These are phyloP conservation scores for Talaromyces sp. DNA, from an alignment of 2,329 filamentous ascomycete species.

Conservation along the genomic window DNA sequence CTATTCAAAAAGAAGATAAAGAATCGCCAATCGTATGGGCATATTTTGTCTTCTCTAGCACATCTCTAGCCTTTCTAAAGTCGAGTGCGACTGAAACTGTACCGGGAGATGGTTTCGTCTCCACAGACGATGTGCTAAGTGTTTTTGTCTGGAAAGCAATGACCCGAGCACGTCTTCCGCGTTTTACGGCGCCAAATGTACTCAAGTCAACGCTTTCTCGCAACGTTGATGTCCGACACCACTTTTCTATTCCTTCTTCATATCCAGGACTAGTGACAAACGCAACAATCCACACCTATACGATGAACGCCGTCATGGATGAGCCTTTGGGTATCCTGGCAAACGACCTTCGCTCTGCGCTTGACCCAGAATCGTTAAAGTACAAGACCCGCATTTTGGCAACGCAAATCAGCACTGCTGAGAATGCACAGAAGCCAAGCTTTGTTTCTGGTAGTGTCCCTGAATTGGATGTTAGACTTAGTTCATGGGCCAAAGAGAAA, in stretches of 20 bases:
- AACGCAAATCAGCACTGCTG: conserved; percentile 24
- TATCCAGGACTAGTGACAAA: conserved; percentile 50
- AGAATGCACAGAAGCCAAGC: neutral
- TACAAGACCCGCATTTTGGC: conserved; percentile 38
- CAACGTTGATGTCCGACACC: conserved; percentile 46
- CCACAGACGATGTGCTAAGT: conserved; percentile 52
- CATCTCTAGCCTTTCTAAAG: neutral
- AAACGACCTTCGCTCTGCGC: conserved; percentile 33
- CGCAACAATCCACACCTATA: conserved; percentile 39
- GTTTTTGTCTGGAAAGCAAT: conserved; percentile 50
- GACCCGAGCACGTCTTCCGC: conserved; percentile 36
- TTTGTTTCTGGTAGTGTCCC: conserved; percentile 33
- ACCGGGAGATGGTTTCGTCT: conserved; percentile 35
- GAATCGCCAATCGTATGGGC: neutral
- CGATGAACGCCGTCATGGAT: conserved; percentile 24
- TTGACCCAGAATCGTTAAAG: conserved; percentile 34
- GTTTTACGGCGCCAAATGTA: conserved; percentile 20
- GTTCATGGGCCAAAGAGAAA: conserved; percentile 51
- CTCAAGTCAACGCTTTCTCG: conserved; percentile 37
- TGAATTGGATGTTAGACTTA: conserved; percentile 47
- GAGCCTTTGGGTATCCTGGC: conserved; percentile 34
- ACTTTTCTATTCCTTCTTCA: conserved; percentile 36
- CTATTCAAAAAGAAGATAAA: neutral
- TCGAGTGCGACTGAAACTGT: conserved; percentile 16
- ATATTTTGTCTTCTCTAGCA: neutral